phyloP scores from a whole-genome alignment of 2,329 filamentous ascomycete species.

The Tolypocladium sp. region DNA sequence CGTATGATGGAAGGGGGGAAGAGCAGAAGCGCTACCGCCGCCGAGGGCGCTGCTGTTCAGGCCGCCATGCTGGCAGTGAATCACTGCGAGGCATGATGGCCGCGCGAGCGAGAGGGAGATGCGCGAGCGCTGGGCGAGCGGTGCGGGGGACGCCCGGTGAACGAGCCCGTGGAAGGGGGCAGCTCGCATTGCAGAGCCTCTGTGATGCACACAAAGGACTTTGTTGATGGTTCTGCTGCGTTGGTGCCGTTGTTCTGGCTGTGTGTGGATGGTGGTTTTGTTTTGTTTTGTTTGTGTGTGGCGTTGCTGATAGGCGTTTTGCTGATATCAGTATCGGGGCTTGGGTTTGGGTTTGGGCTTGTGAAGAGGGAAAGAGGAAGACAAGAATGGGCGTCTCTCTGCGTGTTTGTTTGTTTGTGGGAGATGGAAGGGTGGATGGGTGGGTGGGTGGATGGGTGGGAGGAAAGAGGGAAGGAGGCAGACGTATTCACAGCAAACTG shows the following conservation, averaged over 20 bases:
- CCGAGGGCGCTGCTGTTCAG: neutral
- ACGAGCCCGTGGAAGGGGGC: constrained; percentile 11
- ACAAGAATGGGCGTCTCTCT: constrained; percentile 1
- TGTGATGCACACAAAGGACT: constrained; percentile 3
- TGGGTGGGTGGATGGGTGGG: neutral
- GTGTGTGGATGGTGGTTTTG: neutral
- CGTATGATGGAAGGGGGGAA: neutral
- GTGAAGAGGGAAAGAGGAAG: neutral
- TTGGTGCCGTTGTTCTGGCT: neutral
- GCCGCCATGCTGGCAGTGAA: constrained; percentile 3
- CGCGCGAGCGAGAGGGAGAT: neutral
- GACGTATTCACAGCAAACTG: constrained; percentile 1
- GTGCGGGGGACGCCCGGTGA: constrained; percentile 6
- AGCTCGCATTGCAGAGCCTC: constrained; percentile 13
- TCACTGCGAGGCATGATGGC: constrained; percentile 7
- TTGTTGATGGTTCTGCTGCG: constrained; percentile 2
- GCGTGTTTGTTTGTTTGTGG: neutral
- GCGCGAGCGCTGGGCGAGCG: neutral
- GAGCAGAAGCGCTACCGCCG: too few species aligned
- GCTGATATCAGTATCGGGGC: neutral
- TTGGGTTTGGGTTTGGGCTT: neutral
- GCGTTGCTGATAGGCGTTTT: neutral
- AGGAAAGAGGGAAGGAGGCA: neutral
- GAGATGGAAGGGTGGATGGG: neutral
- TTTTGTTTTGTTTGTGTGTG: neutral